A percentile compares a stretch with the other conserved stretches of the same genome.
Evolutionary conservation across 345 rosid species (phyloP).

Genomic region (Rhizophora apiculata): DNA sequence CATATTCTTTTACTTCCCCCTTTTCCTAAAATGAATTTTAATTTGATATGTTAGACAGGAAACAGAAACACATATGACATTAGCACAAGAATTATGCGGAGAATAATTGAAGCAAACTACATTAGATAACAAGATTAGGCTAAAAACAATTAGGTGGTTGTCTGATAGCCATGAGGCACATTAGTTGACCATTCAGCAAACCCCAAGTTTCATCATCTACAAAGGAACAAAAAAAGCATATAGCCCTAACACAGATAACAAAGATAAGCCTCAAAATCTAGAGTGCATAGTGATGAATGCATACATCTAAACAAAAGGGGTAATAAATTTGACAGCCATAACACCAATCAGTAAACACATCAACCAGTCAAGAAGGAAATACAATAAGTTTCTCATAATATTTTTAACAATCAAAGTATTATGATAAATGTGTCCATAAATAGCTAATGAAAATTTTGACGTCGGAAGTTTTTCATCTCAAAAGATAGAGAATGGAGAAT

Average conservation of each 20-base stretch:
- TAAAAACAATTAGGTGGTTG: no score
- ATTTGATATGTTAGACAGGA: neutral
- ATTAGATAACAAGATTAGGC: no score
- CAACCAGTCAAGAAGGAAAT: no score
- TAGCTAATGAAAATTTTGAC: neutral
- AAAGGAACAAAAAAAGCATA: neutral
- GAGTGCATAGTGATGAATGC: neutral
- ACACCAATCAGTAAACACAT: neutral
- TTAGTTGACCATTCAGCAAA: no score
- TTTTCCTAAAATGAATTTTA: neutral
- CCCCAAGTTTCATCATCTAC: neutral
- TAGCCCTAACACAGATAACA: neutral
- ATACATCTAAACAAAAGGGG: neutral
- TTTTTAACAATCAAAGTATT: no score
- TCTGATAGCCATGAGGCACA: no score
- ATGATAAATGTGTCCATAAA: no score
- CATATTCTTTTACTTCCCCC: neutral
- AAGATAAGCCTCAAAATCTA: neutral
- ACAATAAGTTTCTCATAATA: no score
- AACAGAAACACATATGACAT: neutral
- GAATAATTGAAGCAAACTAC: neutral
- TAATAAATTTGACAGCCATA: neutral
- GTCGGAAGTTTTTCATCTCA: neutral
- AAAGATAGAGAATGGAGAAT: neutral
- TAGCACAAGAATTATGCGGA: neutral